These are phyloP conservation scores for Trypanosoma melophagium DNA, from an alignment of 208 protist species.

Conservation along the genomic window DNA sequence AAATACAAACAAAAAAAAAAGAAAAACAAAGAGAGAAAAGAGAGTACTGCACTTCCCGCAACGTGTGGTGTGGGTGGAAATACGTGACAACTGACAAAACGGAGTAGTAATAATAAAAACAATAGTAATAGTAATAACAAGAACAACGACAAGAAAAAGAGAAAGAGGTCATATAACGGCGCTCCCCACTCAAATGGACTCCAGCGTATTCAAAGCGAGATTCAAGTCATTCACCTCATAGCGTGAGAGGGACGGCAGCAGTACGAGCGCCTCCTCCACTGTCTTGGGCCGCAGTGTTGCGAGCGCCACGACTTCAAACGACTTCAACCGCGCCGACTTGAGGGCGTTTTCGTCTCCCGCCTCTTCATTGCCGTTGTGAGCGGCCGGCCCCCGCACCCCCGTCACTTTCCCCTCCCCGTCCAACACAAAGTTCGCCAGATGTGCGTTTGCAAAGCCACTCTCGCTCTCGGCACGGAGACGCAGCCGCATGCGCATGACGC, in stretches of 20 bases:
- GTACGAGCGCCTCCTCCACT: constrained; percentile 60
- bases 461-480: constrained; percentile 28
- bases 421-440: constrained; percentile 43
- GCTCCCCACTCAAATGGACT: constrained; percentile 11
- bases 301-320: constrained; percentile 78
- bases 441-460: constrained; percentile 36
- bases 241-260: constrained; percentile 76
- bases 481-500: constrained; percentile 34
- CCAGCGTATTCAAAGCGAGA: constrained; percentile 22
- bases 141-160: no score
- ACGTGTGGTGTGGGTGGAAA: no score
- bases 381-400: constrained; percentile 16
- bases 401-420: constrained; percentile 29
- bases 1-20: no score
- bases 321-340: constrained; percentile 45
- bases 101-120: no score
- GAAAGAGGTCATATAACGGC: no score
- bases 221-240: constrained; percentile 65
- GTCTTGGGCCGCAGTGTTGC: constrained; percentile 67
- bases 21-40: no score
- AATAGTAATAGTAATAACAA: no score
- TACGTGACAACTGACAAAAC: no score
- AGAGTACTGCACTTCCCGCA: no score
- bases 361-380: constrained; percentile 40
- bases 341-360: no score